A percentile compares a stretch with the other conserved stretches of the same genome.
These are phyloP conservation scores for Friedmanniomyces simplex DNA, from an alignment of 495 filamentous ascomycete species.

Conservation along the genomic window DNA sequence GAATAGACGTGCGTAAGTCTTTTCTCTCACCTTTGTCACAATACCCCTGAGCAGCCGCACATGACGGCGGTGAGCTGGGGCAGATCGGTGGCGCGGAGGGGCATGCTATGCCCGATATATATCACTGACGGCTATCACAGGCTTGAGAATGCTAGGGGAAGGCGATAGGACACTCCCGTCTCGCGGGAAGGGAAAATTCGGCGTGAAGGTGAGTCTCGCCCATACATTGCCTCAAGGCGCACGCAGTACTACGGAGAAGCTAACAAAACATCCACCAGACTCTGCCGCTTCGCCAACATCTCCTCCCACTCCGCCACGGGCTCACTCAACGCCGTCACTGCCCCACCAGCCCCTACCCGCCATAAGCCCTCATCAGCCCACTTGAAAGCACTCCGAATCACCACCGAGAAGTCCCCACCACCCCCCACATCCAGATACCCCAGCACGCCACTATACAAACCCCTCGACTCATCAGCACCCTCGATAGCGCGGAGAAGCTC, in stretches of 20 bases:
- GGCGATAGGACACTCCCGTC: too few species aligned
- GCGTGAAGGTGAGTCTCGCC: background rate
- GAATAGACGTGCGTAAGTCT: too few species aligned
- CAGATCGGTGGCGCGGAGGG: too few species aligned
- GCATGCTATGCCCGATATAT: too few species aligned
- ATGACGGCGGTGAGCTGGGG: too few species aligned
- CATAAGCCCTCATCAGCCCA: constrained; percentile 59
- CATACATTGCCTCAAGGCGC: background rate
- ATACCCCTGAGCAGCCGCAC: too few species aligned
- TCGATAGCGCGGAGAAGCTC: constrained; percentile 67
- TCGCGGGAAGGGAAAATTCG: background rate
- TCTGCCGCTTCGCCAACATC: constrained; percentile 73
- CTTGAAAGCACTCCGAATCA: constrained; percentile 69
- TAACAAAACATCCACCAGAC: constrained; percentile 32
- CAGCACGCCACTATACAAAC: constrained; percentile 78
- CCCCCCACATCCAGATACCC: constrained; percentile 84
- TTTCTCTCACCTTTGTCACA: too few species aligned
- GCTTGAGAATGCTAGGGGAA: too few species aligned
- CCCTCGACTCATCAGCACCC: constrained; percentile 43
- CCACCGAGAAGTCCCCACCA: constrained; percentile 75
- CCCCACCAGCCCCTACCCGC: constrained; percentile 81
- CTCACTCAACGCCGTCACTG: constrained; percentile 71
- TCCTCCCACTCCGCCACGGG: constrained; percentile 76
- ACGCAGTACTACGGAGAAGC: background rate
- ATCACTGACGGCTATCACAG: too few species aligned